Evolutionary conservation across 1,284 basidiomycete species (phyloP), one percentile per base, ranked within the genome.

Genomic region (Xanthoconium separans): DNA sequence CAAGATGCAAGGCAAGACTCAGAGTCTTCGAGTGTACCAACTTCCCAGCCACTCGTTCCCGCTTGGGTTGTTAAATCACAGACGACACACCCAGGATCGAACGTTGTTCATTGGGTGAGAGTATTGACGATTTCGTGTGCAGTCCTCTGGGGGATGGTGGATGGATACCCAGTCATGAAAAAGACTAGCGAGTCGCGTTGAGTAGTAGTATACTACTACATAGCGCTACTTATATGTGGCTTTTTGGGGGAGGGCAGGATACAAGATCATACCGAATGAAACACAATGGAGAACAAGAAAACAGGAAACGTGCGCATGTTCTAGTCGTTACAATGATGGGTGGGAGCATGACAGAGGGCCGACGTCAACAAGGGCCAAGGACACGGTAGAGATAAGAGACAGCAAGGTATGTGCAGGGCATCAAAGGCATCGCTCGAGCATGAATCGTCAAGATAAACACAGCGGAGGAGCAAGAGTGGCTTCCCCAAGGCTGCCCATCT

Each of bases 311-410:
- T 60, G 73, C 76, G 78, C 78, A 82, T 85, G 77, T 83, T 59
- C 81, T 85, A 83, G 78, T 83, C 78, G 76, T 85, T 84, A 84
- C 83, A 84, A 54, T 72, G 62, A 60, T 59, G 51, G 61, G 58
- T 60, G 50, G 65, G 61, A 47, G 56, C 54, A 66, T 51, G 55
- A 62, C 47, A 61, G 50, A 53, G 50, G 50, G 12, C 18, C 20
- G 20, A 13, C 61, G 60, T 59, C 55, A 62, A 61, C 59, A 61
- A 44, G 45, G 56, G 59, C 47, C 60, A 65, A 65, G 60, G 50
- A 53, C 50, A 51, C 50, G 44, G 59, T 57, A 59, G 55, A 50
- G n/a, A 37, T 18, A 60, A 53, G 57, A 55, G 57, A 59, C 49
- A 58, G 61, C 58, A 65, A 52, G 6, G 61, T 62, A 66, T 59